Evolutionary conservation across 2,329 filamentous ascomycete species (phyloP).

Genomic region (Epichloe sibirici): DNA sequence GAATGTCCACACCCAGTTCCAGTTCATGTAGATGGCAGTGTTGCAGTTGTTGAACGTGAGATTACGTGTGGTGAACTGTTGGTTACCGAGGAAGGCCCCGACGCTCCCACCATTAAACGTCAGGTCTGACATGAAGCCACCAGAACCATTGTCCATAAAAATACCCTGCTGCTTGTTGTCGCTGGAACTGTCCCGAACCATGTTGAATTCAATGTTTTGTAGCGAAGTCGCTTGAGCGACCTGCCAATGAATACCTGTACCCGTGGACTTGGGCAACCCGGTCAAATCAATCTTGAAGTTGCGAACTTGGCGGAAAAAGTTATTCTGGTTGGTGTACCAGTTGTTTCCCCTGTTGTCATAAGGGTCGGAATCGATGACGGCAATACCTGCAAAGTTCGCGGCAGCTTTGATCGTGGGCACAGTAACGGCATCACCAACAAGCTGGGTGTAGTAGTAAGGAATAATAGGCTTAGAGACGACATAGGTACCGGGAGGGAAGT

Average conservation of each 20-base stretch:
- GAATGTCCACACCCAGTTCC: conserved; percentile 82
- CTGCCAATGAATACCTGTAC: conserved; percentile 73
- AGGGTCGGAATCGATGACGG: conserved; percentile 78
- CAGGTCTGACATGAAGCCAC: conserved; percentile 73
- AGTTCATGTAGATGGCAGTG: conserved; percentile 80
- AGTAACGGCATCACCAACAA: conserved; percentile 67
- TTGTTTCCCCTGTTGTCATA: conserved; percentile 58
- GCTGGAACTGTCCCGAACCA: conserved; percentile 52
- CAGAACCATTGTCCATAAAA: conserved; percentile 77
- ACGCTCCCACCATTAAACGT: conserved; percentile 72
- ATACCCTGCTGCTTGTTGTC: conserved; percentile 63
- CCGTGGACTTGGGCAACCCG: conserved; percentile 44
- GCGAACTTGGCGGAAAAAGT: conserved; percentile 73
- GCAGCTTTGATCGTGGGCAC: conserved; percentile 66
- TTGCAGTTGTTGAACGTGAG: conserved; percentile 70
- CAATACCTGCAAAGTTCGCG: conserved; percentile 67
- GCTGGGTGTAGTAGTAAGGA: conserved; percentile 86
- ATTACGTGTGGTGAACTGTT: conserved; percentile 81
- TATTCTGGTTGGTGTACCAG: conserved; percentile 72
- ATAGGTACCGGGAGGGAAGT: conserved; percentile 85
- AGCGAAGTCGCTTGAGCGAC: conserved; percentile 72
- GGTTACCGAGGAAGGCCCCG: conserved; percentile 70
- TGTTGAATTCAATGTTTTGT: conserved; percentile 73
- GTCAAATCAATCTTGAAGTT: conserved; percentile 73
- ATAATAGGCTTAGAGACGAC: conserved; percentile 66